Base-by-base conservation (phyloP, 441 rosid species). In the Viola pubescens region DNA sequence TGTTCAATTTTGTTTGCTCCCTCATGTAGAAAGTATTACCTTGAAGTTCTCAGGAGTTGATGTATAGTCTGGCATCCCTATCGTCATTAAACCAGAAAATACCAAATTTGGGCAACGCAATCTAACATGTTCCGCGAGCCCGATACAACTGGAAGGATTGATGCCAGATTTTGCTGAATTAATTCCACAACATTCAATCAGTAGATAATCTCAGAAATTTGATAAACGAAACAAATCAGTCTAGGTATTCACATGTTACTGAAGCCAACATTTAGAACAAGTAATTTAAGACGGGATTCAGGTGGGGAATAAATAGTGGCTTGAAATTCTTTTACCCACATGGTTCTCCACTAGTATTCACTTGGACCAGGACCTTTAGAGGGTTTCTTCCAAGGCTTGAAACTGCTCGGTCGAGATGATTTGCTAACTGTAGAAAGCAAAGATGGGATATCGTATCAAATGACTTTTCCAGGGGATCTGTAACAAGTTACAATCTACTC, bases 331-430 rank as follows among this genome's bases (percentile, higher is more conserved):
- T 26, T 48, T 39, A 74, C 97, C 80, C 68, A 94, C 99, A 90
- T 71, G 86, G 88, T 85, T 94, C 97, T n/a, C 97, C 96, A 65
- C 99, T 90, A 51, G 99, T 94, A 67, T 94, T 90, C 67, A 94
- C 96, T 83, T 94, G 99, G 71, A 90, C 76, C 59, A 88, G 72
- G 59, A 94, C 84, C 76, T 86, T 86, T 76, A 90, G 68, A 54
- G 87, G 97, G 72, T 81, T 79, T 77, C 94, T 83, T 64, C 84
- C 94, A 40, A 87, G 60, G 70, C 71, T 83, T 38, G 79, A 89
- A 72, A 80, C 85, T 48, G 55, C 76, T 37, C 82, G 88, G 65
- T 90, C 77, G 48, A 94, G 94, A 75, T 73, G 87, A 76, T 81
- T 82, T 55, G 98, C 98, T 68, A 89, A 89, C 98, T 92, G 83